Conservation (phyloP, 2,329 filamentous ascomycete species). For the Epicoccum sorghinum region DNA sequence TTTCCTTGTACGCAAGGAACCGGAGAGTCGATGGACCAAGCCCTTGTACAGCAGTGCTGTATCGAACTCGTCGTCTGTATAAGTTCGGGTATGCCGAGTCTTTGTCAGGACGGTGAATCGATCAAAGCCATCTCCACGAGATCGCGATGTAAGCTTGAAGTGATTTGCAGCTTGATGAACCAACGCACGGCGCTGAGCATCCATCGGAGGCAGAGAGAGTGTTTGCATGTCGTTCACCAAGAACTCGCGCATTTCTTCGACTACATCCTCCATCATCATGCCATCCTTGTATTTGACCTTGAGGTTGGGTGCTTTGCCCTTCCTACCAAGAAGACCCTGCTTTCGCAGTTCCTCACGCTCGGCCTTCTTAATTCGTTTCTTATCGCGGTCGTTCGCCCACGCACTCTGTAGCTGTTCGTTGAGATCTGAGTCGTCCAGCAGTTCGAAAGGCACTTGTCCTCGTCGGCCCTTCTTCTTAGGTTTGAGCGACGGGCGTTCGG, state of each 20-base stretch:
- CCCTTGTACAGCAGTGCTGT: slow-evolving; percentile 55
- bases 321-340: slow-evolving; percentile 53
- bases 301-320: slow-evolving; percentile 56
- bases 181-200: slow-evolving; percentile 74
- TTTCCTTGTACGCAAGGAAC: slow-evolving; percentile 17
- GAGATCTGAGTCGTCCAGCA: slow-evolving; percentile 53
- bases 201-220: slow-evolving; percentile 83
- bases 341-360: slow-evolving; percentile 55
- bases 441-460: slow-evolving; percentile 55
- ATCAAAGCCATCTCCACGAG: slow-evolving; percentile 72
- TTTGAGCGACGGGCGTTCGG: slow-evolving; percentile 70
- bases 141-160: slow-evolving; percentile 83
- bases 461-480: slow-evolving; percentile 69
- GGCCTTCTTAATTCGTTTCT: slow-evolving; percentile 55
- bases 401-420: slow-evolving; percentile 47
- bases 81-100: slow-evolving; percentile 68
- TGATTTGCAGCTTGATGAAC: slow-evolving; percentile 79
- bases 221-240: slow-evolving; percentile 66
- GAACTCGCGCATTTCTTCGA: slow-evolving; percentile 74
- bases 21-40: slow-evolving; percentile 51
- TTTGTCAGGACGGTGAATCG: slow-evolving; percentile 81
- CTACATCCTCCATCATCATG: slow-evolving; percentile 73
- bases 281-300: slow-evolving; percentile 74
- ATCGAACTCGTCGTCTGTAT: slow-evolving; percentile 61
- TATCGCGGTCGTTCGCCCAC: slow-evolving; percentile 54